These are phyloP conservation scores for Plenodomus tracheiphilus DNA, from an alignment of 2,329 filamentous ascomycete species.

Conservation along the genomic window DNA sequence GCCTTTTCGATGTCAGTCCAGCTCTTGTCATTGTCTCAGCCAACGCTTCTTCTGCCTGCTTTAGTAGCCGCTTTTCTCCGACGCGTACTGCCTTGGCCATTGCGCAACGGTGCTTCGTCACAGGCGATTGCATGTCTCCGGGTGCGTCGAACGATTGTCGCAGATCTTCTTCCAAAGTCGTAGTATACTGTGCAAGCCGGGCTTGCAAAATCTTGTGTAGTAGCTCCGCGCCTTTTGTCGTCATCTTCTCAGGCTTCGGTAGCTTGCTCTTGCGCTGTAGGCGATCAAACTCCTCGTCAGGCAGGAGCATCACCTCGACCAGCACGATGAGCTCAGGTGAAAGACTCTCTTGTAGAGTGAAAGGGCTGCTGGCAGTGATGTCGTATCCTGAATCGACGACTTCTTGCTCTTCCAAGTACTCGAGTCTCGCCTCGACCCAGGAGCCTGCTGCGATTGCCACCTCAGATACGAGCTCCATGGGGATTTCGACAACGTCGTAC, in stretches of 20 bases:
- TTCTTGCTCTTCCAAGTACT: slow-evolving; percentile 64
- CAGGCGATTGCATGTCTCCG: slow-evolving; percentile 27
- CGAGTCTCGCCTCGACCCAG: slow-evolving; percentile 36
- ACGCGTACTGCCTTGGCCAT: slow-evolving; percentile 71
- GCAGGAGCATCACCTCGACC: slow-evolving; percentile 50
- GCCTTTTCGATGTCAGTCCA: slow-evolving; percentile 25
- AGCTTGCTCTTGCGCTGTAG: slow-evolving; percentile 48
- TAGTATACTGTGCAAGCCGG: slow-evolving; percentile 55
- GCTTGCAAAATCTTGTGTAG: slow-evolving; percentile 46
- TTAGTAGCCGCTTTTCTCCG: slow-evolving; percentile 72
- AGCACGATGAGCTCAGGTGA: slow-evolving; percentile 49
- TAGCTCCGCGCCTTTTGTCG: slow-evolving; percentile 44
- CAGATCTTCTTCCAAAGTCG: slow-evolving; percentile 58
- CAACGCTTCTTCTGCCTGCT: slow-evolving; percentile 52
- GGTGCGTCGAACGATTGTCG: neutral
- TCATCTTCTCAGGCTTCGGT: slow-evolving; percentile 49
- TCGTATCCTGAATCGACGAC: slow-evolving; percentile 77
- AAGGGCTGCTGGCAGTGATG: slow-evolving; percentile 41
- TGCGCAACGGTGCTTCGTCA: slow-evolving; percentile 33
- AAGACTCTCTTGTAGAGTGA: slow-evolving; percentile 41
- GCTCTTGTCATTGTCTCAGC: slow-evolving; percentile 35
- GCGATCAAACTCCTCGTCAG: slow-evolving; percentile 46
- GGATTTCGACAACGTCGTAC: slow-evolving; percentile 82
- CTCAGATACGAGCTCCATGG: slow-evolving; percentile 59
- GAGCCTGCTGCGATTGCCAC: slow-evolving; percentile 14